Evolutionary conservation across 75 land plant genomes (phyloP), one percentile per base, ranked within the genome.

Genomic region (Chamaecyparis obtusa): DNA sequence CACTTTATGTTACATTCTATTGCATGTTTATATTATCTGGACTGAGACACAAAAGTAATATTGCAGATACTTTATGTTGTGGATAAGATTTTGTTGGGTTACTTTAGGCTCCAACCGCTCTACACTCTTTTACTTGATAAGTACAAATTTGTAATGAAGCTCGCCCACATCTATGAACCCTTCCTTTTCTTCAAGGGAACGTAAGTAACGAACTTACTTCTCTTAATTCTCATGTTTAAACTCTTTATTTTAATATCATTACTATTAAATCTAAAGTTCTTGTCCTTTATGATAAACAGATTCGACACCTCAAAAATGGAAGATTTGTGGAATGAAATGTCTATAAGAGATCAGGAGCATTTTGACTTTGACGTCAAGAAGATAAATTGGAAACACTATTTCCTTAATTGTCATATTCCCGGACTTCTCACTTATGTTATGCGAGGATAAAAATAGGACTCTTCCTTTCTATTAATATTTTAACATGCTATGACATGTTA

Each of bases 301-400:
- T 15, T 74, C 51, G 30, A 80, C 49, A 80, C 5, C 44, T 41
- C 83, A 21, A 80, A 80, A 24, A 27, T 11, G 19, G 32, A 80
- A 80, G 10, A 9, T 2, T 44, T 80, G 39, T 80, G 44, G 83
- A 9, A 24, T 2, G 19, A 43, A 24, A 80, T 80, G 24, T 80
- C 30, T 44, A 5, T 9, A 7, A 49, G 91, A 86, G 91, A 89
- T 30, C 16, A 78, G 84, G 54, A 85, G 41, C 30, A 27, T 17
- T 93, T 96, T 83, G 86, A 77, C 35, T 96, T 94, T 37, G 94
- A 94, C 86, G 91, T 96, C 1, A 90, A 94, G 54, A 36, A 72
- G 21, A 90, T 96, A 32, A 86, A 96, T 60, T 96, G 98, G 98
- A 92, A 93, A 1, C 89, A 94, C 55, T 95, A 96, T 89, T 87